Percentiles rank a stretch among this genome's conserved stretches.
Conservation (phyloP, 805 yeast genomes). For the Komagataella mondaviorum region DNA sequence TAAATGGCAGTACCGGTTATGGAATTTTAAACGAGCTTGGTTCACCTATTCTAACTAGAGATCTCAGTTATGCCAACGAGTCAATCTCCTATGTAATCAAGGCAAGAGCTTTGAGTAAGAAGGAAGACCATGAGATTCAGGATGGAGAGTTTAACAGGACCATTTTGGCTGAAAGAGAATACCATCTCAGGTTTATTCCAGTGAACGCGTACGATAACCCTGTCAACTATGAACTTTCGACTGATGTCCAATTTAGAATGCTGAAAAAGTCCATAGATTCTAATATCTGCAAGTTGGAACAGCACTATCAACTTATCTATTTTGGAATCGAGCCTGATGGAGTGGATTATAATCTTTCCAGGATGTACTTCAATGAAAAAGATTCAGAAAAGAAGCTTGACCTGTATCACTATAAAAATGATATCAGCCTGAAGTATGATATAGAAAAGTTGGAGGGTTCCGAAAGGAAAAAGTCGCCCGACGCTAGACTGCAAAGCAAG, state of each 20-base stretch:
- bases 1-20: conserved; percentile 33
- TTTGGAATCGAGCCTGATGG: not conserved
- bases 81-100: conserved; percentile 41
- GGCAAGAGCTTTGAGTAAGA: conserved; percentile 35
- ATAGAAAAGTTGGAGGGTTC: not conserved
- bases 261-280: not conserved
- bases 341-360: not conserved
- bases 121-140: not conserved
- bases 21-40: conserved; percentile 36
- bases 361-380: not conserved
- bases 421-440: not conserved
- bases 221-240: not conserved
- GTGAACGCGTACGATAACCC: conserved; percentile 8
- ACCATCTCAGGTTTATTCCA: conserved; percentile 14
- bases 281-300: not conserved
- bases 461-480: not conserved
- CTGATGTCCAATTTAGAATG: not conserved
- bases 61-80: conserved; percentile 23
- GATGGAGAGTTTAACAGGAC: not conserved
- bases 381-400: not conserved
- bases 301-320: not conserved
- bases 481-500: not conserved
- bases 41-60: conserved; percentile 37
- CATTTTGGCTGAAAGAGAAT: conserved; percentile 10
- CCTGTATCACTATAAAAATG: not conserved